Percentiles rank a stretch among this genome's conserved stretches.
Conservation (phyloP, 1,284 basidiomycete species). For the Ganoderma lucidum region DNA sequence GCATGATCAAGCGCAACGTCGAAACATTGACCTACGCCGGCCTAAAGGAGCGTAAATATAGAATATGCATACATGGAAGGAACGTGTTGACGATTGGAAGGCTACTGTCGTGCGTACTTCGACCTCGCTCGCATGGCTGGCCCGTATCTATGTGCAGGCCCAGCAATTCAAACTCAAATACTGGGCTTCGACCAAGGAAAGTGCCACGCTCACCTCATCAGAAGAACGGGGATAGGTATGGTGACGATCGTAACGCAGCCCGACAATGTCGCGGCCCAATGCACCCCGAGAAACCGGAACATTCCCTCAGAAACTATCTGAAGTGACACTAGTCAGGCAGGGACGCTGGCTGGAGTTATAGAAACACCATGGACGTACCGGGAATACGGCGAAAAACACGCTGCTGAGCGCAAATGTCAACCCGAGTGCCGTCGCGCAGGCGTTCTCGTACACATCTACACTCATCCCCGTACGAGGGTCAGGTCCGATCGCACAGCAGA, state of each 20-base stretch:
- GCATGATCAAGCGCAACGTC: no score
- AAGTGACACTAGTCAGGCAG: neutral
- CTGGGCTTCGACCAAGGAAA: no score
- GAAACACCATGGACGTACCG: neutral
- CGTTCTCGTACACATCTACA: constrained; percentile 13
- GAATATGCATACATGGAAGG: neutral
- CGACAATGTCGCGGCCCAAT: constrained; percentile 22
- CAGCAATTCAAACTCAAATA: neutral
- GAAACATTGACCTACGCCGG: neutral
- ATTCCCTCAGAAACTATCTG: constrained; percentile 19
- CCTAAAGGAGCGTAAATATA: constrained; percentile 1
- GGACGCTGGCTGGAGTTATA: neutral
- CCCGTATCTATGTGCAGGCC: constrained; percentile 10
- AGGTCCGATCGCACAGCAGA: neutral
- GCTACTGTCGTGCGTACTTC: constrained; percentile 7
- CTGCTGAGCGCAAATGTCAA: constrained; percentile 2
- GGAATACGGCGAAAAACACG: constrained; percentile 4
- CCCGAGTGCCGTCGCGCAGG: constrained; percentile 6
- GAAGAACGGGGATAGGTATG: constrained; percentile 21
- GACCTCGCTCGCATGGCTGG: constrained; percentile 16
- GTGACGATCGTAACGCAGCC: constrained; percentile 19
- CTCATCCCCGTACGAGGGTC: neutral
- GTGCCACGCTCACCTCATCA: constrained; percentile 13
- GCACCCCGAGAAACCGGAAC: constrained; percentile 8
- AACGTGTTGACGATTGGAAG: neutral